Conservation (phyloP, 495 filamentous ascomycete species). For the Penicillium argentinense region DNA sequence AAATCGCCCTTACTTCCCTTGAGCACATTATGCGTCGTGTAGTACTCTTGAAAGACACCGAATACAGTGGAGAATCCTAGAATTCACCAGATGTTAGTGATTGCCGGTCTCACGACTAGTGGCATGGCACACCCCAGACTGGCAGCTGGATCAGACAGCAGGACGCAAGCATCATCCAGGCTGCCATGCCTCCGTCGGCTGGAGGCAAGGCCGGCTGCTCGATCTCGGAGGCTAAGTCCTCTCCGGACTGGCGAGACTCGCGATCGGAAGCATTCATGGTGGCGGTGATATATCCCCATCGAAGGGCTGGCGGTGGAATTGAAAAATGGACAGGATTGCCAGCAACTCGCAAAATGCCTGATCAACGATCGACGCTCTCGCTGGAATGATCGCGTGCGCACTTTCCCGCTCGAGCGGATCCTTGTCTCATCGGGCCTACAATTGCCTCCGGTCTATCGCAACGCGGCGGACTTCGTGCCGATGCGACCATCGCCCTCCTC, state of each 20-base stretch:
- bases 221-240: constrained; percentile 23
- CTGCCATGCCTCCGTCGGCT: constrained; percentile 59
- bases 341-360: too few species aligned
- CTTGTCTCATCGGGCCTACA: constrained; percentile 8
- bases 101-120: not conserved
- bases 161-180: constrained; percentile 62
- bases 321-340: not conserved
- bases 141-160: constrained; percentile 62
- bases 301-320: not conserved
- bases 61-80: constrained; percentile 52
- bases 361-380: not conserved
- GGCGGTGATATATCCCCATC: not conserved
- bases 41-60: constrained; percentile 52
- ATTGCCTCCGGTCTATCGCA: constrained; percentile 1
- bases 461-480: constrained; percentile 5
- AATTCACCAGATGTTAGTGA: constrained; percentile 3
- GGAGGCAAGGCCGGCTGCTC: constrained; percentile 47
- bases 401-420: constrained; percentile 5
- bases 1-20: constrained; percentile 36
- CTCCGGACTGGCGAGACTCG: constrained; percentile 1
- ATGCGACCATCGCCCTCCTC: too few species aligned
- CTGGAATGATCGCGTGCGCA: not conserved
- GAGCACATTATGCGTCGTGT: constrained; percentile 35
- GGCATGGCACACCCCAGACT: constrained; percentile 56
- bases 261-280: constrained; percentile 10